phyloP scores from a whole-genome alignment of 208 protist species.

The Tritrichomonas musculus region DNA sequence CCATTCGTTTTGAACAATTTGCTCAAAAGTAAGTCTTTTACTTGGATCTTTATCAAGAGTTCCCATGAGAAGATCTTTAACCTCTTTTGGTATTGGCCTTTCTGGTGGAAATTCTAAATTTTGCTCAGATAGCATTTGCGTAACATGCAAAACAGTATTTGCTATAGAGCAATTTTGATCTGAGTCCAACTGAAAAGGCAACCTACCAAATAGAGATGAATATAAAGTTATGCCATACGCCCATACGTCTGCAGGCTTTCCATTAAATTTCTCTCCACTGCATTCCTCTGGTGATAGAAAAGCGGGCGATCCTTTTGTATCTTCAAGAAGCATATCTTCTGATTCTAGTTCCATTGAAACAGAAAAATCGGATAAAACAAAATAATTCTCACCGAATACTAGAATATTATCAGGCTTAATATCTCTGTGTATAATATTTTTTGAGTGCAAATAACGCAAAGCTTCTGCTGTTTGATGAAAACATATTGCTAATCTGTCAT shows the following conservation, averaged over 20 bases:
- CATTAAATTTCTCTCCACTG: background rate
- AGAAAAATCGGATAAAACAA: background rate
- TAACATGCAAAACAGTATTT: background rate
- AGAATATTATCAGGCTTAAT: background rate
- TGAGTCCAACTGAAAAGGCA: background rate
- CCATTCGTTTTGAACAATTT: background rate
- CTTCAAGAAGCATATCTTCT: background rate
- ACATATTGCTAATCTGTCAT: background rate
- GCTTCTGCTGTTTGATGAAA: background rate
- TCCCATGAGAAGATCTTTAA: background rate
- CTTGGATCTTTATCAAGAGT: background rate
- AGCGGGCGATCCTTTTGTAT: constrained; percentile 1
- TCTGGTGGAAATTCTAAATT: background rate
- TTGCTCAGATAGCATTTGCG: background rate
- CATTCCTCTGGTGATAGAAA: constrained; percentile 9
- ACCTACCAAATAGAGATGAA: background rate
- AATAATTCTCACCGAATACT: background rate
- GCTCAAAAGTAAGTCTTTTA: background rate
- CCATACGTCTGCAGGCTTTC: constrained; percentile 19
- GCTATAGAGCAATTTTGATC: background rate
- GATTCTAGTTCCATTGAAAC: background rate
- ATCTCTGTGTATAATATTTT: constrained; percentile 4
- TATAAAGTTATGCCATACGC: background rate
- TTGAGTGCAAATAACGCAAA: background rate
- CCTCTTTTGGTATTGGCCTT: background rate